Percentiles rank a stretch among this genome's conserved stretches.
Conservation (phyloP, 192 early-diverging fungal species). For the Podila epicladia region DNA sequence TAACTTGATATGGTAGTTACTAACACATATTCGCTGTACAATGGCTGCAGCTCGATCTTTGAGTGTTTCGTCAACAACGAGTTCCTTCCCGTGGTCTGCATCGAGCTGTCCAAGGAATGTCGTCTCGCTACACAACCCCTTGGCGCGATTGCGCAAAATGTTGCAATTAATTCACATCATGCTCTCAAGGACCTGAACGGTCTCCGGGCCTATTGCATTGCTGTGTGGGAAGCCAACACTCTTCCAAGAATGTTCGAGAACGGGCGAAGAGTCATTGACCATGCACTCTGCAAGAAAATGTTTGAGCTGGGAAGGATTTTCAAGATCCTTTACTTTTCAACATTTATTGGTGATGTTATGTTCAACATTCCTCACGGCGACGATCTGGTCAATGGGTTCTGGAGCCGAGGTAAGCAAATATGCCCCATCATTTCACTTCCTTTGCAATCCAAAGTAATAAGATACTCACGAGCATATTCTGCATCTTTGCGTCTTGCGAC, state of each 20-base stretch:
- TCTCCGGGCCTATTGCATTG: constrained; percentile 66
- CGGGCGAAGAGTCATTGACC: constrained; percentile 68
- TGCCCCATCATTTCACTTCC: neutral
- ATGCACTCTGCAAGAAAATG: constrained; percentile 67
- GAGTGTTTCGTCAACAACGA: constrained; percentile 72
- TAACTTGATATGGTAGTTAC: neutral
- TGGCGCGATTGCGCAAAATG: constrained; percentile 24
- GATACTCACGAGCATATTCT: neutral
- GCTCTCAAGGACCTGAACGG: constrained; percentile 62
- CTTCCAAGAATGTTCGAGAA: constrained; percentile 74
- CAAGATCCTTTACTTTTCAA: constrained; percentile 59
- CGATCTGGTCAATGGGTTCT: constrained; percentile 47
- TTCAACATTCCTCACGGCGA: constrained; percentile 67
- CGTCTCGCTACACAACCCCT: constrained; percentile 17
- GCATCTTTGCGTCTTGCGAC: too few relatives aligned
- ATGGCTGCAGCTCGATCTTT: constrained; percentile 60
- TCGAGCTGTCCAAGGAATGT: constrained; percentile 53
- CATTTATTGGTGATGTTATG: constrained; percentile 66
- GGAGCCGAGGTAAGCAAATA: constrained; percentile 44
- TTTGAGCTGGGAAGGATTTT: constrained; percentile 68
- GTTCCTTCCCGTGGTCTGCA: constrained; percentile 72
- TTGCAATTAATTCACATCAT: constrained; percentile 57
- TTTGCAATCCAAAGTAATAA: neutral
- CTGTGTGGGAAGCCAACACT: constrained; percentile 62
- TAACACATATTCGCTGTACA: constrained; percentile 9